phyloP scores from a whole-genome alignment of 306 rosid species.

The Trifolium repens region DNA sequence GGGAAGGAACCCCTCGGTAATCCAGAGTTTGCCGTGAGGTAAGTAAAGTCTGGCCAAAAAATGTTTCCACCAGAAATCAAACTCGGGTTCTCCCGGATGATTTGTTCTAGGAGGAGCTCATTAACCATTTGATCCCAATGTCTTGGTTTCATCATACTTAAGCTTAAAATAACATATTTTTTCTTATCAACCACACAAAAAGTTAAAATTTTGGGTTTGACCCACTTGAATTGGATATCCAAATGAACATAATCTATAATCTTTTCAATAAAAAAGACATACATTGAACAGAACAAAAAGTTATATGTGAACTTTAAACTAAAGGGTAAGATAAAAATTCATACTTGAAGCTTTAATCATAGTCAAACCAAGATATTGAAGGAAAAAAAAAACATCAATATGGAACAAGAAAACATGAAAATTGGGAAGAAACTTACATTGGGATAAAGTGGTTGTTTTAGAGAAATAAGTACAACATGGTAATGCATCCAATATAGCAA shows the following conservation, averaged over 20 bases:
- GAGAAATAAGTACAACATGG: slow-evolving; percentile 54
- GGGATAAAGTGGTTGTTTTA: slow-evolving; percentile 34
- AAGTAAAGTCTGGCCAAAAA: no score
- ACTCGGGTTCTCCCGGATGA: no score
- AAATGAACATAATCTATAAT: slow-evolving; percentile 17
- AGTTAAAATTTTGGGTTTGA: neutral
- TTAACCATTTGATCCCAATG: no score
- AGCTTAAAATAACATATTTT: neutral
- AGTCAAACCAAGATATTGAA: slow-evolving; percentile 17
- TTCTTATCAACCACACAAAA: slow-evolving; percentile 25
- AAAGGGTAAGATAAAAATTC: slow-evolving; percentile 5
- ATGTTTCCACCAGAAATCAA: no score
- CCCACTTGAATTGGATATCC: slow-evolving; percentile 26
- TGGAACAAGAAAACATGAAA: neutral
- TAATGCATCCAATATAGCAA: slow-evolving; percentile 57
- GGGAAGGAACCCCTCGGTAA: no score
- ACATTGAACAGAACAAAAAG: slow-evolving; percentile 9
- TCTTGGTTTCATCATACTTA: neutral
- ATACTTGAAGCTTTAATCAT: slow-evolving; percentile 13
- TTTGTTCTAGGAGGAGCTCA: no score
- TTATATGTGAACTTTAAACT: neutral
- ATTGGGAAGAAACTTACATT: slow-evolving; percentile 59
- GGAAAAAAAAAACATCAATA: neutral
- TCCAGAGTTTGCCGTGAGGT: no score
- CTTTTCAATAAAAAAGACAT: neutral